Evolutionary conservation across 768 basidiomycete genomes (phyloP).

Genomic region (Candolleomyces efflorescens): DNA sequence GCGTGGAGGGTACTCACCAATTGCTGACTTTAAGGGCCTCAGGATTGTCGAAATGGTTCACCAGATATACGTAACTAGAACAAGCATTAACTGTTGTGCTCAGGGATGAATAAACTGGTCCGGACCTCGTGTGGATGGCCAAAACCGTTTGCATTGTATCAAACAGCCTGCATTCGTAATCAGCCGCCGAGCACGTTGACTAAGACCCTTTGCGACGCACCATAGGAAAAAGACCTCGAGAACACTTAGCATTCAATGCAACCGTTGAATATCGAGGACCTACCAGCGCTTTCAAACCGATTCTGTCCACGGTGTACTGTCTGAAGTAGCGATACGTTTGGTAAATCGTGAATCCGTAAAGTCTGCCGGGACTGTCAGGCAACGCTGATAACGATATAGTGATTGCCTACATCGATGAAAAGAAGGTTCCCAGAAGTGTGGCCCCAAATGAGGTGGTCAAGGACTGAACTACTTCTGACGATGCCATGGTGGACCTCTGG

Average conservation of each 20-base stretch:
- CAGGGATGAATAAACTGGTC: no score
- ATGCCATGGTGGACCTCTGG: conserved; percentile 2
- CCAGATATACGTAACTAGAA: background rate
- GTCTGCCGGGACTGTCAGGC: background rate
- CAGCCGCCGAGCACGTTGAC: background rate
- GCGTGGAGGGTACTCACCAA: background rate
- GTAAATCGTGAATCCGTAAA: conserved; percentile 7
- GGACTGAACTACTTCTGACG: background rate
- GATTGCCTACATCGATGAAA: background rate
- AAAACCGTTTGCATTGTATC: background rate
- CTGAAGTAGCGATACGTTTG: conserved; percentile 8
- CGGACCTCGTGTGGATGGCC: background rate
- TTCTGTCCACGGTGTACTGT: conserved; percentile 1
- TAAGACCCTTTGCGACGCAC: background rate
- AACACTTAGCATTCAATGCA: background rate
- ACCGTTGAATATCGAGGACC: background rate
- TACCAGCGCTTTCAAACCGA: conserved; percentile 3
- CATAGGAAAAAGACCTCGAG: conserved; percentile 2
- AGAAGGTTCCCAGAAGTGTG: conserved; percentile 3
- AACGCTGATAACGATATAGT: background rate
- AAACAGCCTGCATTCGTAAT: background rate
- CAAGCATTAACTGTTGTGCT: background rate
- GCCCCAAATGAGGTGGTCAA: conserved; percentile 1
- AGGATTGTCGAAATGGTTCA: background rate
- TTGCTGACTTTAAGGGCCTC: background rate